Conservation (phyloP, 192 early-diverging fungal genomes). For the Entomortierella beljakovae region DNA sequence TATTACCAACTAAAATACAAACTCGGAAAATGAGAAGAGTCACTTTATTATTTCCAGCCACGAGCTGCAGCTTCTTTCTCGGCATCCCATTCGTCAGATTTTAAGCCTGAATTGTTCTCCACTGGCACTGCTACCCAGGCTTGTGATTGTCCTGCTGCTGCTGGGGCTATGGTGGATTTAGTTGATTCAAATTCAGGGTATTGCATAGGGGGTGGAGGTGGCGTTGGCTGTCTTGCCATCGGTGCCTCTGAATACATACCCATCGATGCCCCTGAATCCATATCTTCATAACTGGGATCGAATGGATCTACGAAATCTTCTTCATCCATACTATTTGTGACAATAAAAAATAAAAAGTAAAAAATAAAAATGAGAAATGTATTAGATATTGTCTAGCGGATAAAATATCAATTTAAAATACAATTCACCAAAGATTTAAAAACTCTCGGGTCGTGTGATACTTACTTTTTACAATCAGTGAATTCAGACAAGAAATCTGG, state of each 20-base stretch:
- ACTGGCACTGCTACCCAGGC: not conserved
- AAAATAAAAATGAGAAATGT: not conserved
- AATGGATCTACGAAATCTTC: constrained; percentile 15
- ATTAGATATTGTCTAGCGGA: not conserved
- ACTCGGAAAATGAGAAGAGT: not conserved
- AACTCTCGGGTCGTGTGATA: not conserved
- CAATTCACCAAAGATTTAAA: not conserved
- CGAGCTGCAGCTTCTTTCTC: not conserved
- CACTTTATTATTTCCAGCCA: not conserved
- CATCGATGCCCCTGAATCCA: too few species aligned
- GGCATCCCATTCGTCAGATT: not conserved
- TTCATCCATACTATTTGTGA: constrained; percentile 2
- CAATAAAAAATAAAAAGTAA: not conserved
- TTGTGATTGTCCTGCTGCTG: too few species aligned
- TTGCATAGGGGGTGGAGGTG: too few species aligned
- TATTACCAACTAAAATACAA: not conserved
- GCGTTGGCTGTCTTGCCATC: too few species aligned
- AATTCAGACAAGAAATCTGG: constrained; percentile 62
- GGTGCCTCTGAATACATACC: too few species aligned
- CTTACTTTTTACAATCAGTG: constrained; percentile 13
- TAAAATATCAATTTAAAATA: not conserved
- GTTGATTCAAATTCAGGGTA: too few species aligned
- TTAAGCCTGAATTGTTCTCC: not conserved
- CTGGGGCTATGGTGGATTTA: too few species aligned
- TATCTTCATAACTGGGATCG: too few species aligned